Evolutionary conservation across 1,139 yeast genomes (phyloP).

Genomic region (Wickerhamomyces sp.): DNA sequence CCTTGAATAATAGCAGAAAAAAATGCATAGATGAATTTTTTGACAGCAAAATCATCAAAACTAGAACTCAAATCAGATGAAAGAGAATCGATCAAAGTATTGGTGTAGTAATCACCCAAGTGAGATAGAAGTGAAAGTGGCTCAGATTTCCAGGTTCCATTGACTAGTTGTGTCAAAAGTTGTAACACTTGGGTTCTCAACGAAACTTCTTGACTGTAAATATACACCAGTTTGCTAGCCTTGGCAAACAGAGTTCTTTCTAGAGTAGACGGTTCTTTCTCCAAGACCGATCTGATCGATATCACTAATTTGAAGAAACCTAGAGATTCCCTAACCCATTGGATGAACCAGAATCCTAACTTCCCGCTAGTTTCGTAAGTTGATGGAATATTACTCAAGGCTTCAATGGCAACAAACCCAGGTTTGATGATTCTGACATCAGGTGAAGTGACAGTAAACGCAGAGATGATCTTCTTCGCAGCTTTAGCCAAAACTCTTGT

Average conservation of each 20-base stretch:
- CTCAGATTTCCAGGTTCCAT: constrained; percentile 53
- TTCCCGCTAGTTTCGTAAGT: constrained; percentile 39
- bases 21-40: constrained; percentile 61
- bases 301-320: constrained; percentile 42
- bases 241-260: constrained; percentile 56
- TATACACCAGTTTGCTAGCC: constrained; percentile 53
- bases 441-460: constrained; percentile 51
- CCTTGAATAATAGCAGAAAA: constrained; percentile 74
- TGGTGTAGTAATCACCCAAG: constrained; percentile 61
- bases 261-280: constrained; percentile 52
- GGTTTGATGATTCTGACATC: constrained; percentile 57
- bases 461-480: constrained; percentile 43
- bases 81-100: constrained; percentile 52
- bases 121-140: constrained; percentile 81
- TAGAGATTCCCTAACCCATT: constrained; percentile 32
- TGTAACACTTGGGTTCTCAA: constrained; percentile 51
- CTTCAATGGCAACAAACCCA: constrained; percentile 45
- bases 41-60: constrained; percentile 50
- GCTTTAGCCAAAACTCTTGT: constrained; percentile 48
- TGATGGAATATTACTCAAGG: constrained; percentile 35
- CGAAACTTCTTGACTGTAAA: constrained; percentile 46
- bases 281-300: constrained; percentile 48
- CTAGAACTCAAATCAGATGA: constrained; percentile 56
- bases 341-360: constrained; percentile 23
- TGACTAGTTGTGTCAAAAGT: constrained; percentile 57